A percentile compares a stretch with the other conserved stretches of the same genome.
Evolutionary conservation across 176 grass and related monocot genomes (phyloP).

Genomic region (Canna indica): DNA sequence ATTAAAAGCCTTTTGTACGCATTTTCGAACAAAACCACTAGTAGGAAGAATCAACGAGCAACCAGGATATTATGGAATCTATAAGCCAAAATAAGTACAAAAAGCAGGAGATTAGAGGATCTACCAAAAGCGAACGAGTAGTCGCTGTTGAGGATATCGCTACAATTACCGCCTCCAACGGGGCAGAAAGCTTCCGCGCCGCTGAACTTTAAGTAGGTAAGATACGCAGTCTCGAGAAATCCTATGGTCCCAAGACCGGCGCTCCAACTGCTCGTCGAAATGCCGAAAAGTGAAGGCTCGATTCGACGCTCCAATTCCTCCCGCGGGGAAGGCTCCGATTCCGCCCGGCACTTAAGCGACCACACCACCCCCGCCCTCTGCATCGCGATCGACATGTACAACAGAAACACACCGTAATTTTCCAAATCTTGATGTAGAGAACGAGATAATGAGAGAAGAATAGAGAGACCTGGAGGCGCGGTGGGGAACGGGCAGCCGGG

Average conservation of each 20-base stretch:
- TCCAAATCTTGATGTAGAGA: background rate
- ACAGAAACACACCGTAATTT: background rate
- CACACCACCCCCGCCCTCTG: conserved; percentile 19
- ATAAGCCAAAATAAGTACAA: background rate
- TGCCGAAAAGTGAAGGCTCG: conserved; percentile 31
- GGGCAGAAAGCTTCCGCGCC: conserved; percentile 80
- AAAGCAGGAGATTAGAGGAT: background rate
- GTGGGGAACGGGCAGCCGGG: background rate
- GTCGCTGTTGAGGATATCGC: conserved; percentile 70
- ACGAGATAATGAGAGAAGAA: background rate
- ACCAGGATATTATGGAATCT: background rate
- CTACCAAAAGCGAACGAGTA: conserved; percentile 75
- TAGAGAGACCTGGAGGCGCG: background rate
- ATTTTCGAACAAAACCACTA: background rate
- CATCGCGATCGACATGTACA: background rate
- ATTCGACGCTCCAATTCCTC: background rate
- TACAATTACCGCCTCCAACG: conserved; percentile 45
- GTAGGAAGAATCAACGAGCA: background rate
- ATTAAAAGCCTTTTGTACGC: background rate
- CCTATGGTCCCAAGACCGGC: conserved; percentile 53
- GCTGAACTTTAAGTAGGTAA: conserved; percentile 75
- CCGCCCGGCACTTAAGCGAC: conserved; percentile 38
- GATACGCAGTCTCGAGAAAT: conserved; percentile 76
- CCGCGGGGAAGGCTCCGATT: conserved; percentile 26
- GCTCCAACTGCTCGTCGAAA: conserved; percentile 53